Conservation (phyloP, 2,329 filamentous ascomycete genomes). For the Apiospora malaysiana region DNA sequence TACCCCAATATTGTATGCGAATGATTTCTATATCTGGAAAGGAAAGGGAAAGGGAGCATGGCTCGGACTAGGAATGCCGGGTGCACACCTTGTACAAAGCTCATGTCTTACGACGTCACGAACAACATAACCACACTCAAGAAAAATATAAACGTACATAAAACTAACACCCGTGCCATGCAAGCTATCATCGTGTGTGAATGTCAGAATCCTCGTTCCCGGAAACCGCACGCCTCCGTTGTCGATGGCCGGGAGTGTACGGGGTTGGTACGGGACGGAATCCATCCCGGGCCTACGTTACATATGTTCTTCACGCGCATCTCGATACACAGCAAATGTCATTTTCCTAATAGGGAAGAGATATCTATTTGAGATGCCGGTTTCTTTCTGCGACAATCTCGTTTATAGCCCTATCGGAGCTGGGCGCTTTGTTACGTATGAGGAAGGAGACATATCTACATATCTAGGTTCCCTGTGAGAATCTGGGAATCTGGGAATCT, state of each 20-base stretch:
- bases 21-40: slow-evolving; percentile 10
- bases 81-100: slow-evolving; percentile 23
- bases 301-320: neutral
- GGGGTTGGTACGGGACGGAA: too few relatives aligned
- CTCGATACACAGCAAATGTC: neutral
- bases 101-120: slow-evolving; percentile 28
- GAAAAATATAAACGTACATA: slow-evolving; percentile 31
- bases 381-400: neutral
- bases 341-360: neutral
- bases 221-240: neutral
- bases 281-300: neutral
- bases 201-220: neutral
- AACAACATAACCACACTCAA: neutral
- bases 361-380: neutral
- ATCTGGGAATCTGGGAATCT: neutral
- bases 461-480: neutral
- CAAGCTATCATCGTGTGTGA: neutral
- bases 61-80: slow-evolving; percentile 21
- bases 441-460: neutral
- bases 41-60: slow-evolving; percentile 7
- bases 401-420: neutral
- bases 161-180: slow-evolving; percentile 27
- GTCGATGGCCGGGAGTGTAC: too few relatives aligned
- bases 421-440: neutral
- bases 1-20: slow-evolving; percentile 6